Evolutionary conservation across 1,284 basidiomycete species (phyloP), one percentile per base, ranked within the genome.

Genomic region (Trichosporon ovoides): DNA sequence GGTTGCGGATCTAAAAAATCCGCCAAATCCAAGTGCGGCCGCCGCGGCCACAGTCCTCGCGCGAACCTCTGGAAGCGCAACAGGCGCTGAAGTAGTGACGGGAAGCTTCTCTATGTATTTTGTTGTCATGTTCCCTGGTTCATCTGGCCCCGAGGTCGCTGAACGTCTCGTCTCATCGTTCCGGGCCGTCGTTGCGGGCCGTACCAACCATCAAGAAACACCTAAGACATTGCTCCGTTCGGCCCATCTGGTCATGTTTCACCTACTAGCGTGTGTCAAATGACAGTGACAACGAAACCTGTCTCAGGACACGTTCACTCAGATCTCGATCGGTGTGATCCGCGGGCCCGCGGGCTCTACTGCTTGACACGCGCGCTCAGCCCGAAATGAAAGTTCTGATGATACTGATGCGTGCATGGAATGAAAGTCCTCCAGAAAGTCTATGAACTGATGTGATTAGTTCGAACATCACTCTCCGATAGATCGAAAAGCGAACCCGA

Each of bases 361-460:
- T 9, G 5, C 28, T 31, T 4, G 5, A 31, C 28, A n/a, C 28
- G 28, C 4, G 28, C 9, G 28, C 5, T 31, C 9, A 5, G 9
- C 28, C 9, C 28, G 28, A 5, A 9, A 5, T 31, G 9, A 18
- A 9, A 2, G 10, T 12, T 6, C 12, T 19, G 20, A 22, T 22
- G 19, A 43, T 43, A 43, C 38, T 43, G 20, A 43, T 43, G 38
- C 20, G 38, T 43, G 38, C 38, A 43, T 43, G 38, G 38, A 24
- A 14, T 43, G 28, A 48, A 31, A 48, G 43, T 48, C 43, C 43
- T 48, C 43, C 43, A 46, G 38, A 43, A 43, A 48, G 43, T 48
- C 43, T 48, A 48, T 48, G 28, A 48, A 48, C 43, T 48, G 43
- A 48, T 48, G 43, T 19, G 43, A 16, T 28, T n/a, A 9, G 5